Percentiles rank a stretch among this genome's conserved stretches.
Evolutionary conservation across 768 basidiomycete species (phyloP).

Genomic region (Jaapia argillacea): DNA sequence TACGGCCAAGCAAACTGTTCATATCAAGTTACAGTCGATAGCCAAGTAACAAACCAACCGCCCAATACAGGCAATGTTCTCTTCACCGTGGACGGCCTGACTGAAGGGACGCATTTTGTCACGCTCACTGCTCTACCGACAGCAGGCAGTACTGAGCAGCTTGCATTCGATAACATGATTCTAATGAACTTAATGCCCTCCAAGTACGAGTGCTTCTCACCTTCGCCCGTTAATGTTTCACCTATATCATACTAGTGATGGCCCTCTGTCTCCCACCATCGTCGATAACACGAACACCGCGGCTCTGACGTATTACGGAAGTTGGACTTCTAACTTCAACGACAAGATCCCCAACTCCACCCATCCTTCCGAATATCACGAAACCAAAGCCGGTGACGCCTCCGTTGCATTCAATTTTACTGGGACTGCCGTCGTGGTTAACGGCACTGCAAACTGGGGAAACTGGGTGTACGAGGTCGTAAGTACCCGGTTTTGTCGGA

Average conservation of each 20-base stretch:
- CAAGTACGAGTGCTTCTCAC: too few relatives aligned
- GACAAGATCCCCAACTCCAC: constrained; percentile 2
- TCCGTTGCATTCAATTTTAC: constrained; percentile 4
- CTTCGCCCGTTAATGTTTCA: too few relatives aligned
- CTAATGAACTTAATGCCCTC: background rate
- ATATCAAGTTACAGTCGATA: constrained; percentile 8
- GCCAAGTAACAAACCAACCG: background rate
- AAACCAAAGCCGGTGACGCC: constrained; percentile 1
- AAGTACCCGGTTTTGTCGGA: background rate
- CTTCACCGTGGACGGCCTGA: constrained; percentile 1
- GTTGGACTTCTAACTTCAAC: constrained; percentile 6
- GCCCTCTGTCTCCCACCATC: background rate
- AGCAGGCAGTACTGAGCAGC: constrained; percentile 4
- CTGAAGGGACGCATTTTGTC: constrained; percentile 4
- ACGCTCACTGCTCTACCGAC: constrained; percentile 7
- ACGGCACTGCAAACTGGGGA: constrained; percentile 14
- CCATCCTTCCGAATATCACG: constrained; percentile 6
- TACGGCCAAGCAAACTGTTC: constrained; percentile 8
- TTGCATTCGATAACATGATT: constrained; percentile 6
- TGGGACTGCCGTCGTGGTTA: constrained; percentile 6
- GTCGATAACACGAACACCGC: constrained; percentile 7
- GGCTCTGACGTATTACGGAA: constrained; percentile 9
- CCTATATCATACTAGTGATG: too few relatives aligned
- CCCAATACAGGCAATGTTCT: constrained; percentile 2
- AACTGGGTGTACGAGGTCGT: constrained; percentile 18